Percentiles rank a stretch among this genome's conserved stretches.
Evolutionary conservation across 2,329 filamentous ascomycete genomes (phyloP).

Genomic region (Stagonosporopsis vannaccii): DNA sequence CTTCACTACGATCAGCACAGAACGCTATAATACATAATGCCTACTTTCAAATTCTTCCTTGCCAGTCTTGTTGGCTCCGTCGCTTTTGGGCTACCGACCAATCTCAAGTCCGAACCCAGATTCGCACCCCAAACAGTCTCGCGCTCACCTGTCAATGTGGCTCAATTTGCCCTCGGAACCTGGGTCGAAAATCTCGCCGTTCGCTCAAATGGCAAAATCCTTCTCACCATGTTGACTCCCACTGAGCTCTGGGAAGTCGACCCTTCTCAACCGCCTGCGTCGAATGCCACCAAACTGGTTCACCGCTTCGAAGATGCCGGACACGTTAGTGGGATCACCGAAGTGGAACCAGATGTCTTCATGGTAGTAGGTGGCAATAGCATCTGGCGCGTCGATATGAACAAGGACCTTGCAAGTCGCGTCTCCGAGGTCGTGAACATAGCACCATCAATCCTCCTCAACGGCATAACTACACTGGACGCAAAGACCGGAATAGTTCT

Average conservation of each 20-base stretch:
- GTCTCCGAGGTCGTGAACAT: background rate
- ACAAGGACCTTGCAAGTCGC: too few relatives aligned
- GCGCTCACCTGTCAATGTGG: too few relatives aligned
- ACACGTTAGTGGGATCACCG: background rate
- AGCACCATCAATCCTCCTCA: background rate
- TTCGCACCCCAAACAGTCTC: too few relatives aligned
- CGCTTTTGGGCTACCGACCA: too few relatives aligned
- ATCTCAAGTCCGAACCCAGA: too few relatives aligned
- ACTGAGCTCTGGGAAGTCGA: background rate
- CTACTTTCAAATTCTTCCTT: too few relatives aligned
- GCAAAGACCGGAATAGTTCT: background rate
- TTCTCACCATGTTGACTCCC: background rate
- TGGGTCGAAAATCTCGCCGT: background rate
- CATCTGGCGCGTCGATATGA: background rate
- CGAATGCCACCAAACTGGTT: background rate
- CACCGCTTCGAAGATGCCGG: background rate
- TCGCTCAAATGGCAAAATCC: background rate
- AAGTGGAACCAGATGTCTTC: background rate
- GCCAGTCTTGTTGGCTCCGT: too few relatives aligned
- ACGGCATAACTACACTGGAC: background rate
- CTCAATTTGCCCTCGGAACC: background rate
- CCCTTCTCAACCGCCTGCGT: background rate
- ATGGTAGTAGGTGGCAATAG: background rate
- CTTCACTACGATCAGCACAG: too few relatives aligned
- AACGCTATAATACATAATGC: too few relatives aligned